Conservation (phyloP, 1,139 yeast species). For the Groenewaldozyma auringiensis region DNA sequence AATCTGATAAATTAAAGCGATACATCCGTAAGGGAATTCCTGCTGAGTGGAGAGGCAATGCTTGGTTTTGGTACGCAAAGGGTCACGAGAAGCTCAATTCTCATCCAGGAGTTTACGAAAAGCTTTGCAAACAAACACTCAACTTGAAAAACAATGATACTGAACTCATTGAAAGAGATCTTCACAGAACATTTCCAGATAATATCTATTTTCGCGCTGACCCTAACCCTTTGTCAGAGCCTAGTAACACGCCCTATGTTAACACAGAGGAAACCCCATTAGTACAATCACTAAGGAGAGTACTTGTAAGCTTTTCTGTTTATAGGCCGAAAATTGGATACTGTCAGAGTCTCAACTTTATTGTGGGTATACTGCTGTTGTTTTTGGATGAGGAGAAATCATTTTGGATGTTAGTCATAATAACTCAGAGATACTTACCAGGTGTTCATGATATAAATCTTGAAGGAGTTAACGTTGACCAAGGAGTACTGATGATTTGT, state of each 20-base stretch:
- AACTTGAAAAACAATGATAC: conserved; percentile 57
- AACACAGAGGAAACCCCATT: conserved; percentile 46
- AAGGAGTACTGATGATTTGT: conserved; percentile 86
- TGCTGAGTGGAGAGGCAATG: conserved; percentile 93
- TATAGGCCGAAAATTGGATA: conserved; percentile 89
- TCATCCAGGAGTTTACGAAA: conserved; percentile 66
- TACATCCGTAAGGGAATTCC: conserved; percentile 89
- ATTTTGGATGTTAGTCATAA: conserved; percentile 92
- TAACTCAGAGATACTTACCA: conserved; percentile 78
- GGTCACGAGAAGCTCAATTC: conserved; percentile 69
- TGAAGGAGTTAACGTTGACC: conserved; percentile 93
- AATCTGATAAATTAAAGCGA: conserved; percentile 71
- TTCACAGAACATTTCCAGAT: conserved; percentile 91
- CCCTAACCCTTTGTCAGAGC: conserved; percentile 2
- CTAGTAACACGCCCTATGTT: conserved; percentile 5
- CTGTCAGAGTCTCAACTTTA: conserved; percentile 87
- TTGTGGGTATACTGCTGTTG: conserved; percentile 74
- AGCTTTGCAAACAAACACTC: conserved; percentile 49
- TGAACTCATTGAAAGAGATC: conserved; percentile 88
- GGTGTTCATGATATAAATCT: conserved; percentile 85
- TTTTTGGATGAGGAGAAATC: conserved; percentile 85
- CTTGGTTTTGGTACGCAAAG: conserved; percentile 97
- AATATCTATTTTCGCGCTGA: conserved; percentile 61
- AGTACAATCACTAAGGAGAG: conserved; percentile 68
- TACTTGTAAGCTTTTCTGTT: conserved; percentile 73